Percentiles rank a stretch among this genome's conserved stretches.
Conservation (phyloP, 768 basidiomycete species). For the Floccularia luteovirens region DNA sequence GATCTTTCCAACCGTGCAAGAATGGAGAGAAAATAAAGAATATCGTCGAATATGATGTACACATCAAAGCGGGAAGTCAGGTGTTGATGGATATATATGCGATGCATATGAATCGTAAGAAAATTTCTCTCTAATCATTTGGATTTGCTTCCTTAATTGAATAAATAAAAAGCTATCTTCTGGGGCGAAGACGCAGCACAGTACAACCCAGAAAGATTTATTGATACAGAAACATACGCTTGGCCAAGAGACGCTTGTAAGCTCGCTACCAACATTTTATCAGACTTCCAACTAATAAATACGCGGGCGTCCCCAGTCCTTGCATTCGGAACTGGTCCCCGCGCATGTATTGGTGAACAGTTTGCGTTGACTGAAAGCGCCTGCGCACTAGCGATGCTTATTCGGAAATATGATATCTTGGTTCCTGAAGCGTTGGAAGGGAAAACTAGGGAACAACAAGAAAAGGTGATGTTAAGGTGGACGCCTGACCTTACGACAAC, state of each 20-base stretch:
- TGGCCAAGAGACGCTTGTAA: constrained; percentile 42
- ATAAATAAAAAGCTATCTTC: constrained; percentile 23
- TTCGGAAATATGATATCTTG: not conserved
- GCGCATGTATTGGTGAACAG: constrained; percentile 39
- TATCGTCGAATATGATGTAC: constrained; percentile 15
- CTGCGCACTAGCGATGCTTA: constrained; percentile 23
- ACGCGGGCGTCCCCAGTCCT: constrained; percentile 12
- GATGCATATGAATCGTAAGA: constrained; percentile 34
- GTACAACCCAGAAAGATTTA: constrained; percentile 39
- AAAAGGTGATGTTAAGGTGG: not conserved
- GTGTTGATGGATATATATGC: constrained; percentile 29
- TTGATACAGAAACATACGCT: constrained; percentile 34
- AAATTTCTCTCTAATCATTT: not conserved
- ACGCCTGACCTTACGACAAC: not conserved
- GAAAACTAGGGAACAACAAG: not conserved
- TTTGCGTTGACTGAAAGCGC: constrained; percentile 31
- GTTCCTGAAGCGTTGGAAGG: not conserved
- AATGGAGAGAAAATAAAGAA: not conserved
- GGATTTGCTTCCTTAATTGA: not conserved
- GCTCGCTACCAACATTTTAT: constrained; percentile 5
- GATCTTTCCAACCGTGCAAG: not conserved
- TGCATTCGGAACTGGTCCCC: constrained; percentile 32
- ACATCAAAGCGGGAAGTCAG: constrained; percentile 25
- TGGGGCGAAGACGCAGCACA: constrained; percentile 34
- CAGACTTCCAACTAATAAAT: not conserved